Conservation (phyloP, 2,329 filamentous ascomycete species). For the Fusarium coffeatum region DNA sequence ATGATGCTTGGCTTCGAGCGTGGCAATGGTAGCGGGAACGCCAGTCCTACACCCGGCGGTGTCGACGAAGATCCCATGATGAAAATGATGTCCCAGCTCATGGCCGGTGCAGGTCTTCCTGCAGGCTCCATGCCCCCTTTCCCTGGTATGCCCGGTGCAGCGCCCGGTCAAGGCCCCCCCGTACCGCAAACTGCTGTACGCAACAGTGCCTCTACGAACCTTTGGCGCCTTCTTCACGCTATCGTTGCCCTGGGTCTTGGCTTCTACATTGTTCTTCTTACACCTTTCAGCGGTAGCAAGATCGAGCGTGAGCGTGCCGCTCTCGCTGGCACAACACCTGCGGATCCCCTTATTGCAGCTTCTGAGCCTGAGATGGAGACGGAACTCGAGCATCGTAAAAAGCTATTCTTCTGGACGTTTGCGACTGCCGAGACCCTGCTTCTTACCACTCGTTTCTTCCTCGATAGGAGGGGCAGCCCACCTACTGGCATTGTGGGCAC, state of each 20-base stretch:
- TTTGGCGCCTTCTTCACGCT: constrained; percentile 81
- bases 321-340: constrained; percentile 43
- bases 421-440: constrained; percentile 80
- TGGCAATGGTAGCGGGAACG: constrained; percentile 38
- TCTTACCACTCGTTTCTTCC: constrained; percentile 76
- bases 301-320: constrained; percentile 64
- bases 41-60: constrained; percentile 40
- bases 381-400: constrained; percentile 50
- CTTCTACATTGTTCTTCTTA: constrained; percentile 75
- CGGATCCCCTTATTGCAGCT: constrained; percentile 39
- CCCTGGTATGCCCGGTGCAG: constrained; percentile 53
- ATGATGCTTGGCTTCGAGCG: constrained; percentile 70
- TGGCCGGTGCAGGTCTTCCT: constrained; percentile 56
- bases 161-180: constrained; percentile 48
- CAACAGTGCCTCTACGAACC: constrained; percentile 54
- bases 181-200: constrained; percentile 46
- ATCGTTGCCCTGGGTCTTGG: constrained; percentile 77
- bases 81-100: constrained; percentile 81
- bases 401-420: constrained; percentile 80
- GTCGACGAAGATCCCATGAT: constrained; percentile 56
- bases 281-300: constrained; percentile 75
- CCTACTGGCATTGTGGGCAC: constrained; percentile 73
- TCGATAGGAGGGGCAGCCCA: constrained; percentile 70
- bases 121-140: constrained; percentile 50
- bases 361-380: constrained; percentile 45